These are phyloP conservation scores for Takashimella koratensis DNA, from an alignment of 1,284 basidiomycete genomes.

Conservation along the genomic window DNA sequence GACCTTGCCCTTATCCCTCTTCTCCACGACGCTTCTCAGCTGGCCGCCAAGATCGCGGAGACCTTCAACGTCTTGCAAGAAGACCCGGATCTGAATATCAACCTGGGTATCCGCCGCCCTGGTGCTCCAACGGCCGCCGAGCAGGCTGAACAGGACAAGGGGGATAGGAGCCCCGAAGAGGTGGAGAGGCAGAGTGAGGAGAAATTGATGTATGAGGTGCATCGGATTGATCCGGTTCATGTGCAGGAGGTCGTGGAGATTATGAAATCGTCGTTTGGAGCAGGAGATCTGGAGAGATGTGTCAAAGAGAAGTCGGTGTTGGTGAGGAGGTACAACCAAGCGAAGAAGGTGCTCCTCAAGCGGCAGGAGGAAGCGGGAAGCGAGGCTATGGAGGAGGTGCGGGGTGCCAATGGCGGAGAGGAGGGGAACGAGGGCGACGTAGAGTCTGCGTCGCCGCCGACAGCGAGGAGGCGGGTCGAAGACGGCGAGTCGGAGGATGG, in stretches of 20 bases:
- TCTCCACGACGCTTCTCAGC: slow-evolving; percentile 14
- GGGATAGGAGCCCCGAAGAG: not conserved
- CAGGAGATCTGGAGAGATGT: slow-evolving; percentile 9
- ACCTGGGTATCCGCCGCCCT: not conserved
- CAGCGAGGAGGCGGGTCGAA: too few relatives aligned
- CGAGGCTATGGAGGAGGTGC: too few relatives aligned
- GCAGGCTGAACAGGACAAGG: not conserved
- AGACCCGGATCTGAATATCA: slow-evolving; percentile 6
- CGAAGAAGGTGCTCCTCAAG: slow-evolving; percentile 10
- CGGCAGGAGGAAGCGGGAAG: too few relatives aligned
- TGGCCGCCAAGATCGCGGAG: slow-evolving; percentile 20
- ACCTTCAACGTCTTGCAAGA: slow-evolving; percentile 11
- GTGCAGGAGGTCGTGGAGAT: not conserved
- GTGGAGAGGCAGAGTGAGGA: not conserved
- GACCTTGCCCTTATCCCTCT: slow-evolving; percentile 29
- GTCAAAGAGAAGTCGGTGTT: slow-evolving; percentile 8
- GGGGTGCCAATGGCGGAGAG: too few relatives aligned
- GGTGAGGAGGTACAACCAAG: slow-evolving; percentile 11
- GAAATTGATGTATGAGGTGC: not conserved
- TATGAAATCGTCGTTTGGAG: not conserved
- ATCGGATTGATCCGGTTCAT: slow-evolving; percentile 1
- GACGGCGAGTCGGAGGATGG: too few relatives aligned
- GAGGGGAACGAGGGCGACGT: too few relatives aligned
- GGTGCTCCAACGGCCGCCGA: not conserved
- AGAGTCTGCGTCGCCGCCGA: too few relatives aligned